These are phyloP conservation scores for Nidularia sp. DNA, from an alignment of 768 basidiomycete genomes.

Conservation along the genomic window DNA sequence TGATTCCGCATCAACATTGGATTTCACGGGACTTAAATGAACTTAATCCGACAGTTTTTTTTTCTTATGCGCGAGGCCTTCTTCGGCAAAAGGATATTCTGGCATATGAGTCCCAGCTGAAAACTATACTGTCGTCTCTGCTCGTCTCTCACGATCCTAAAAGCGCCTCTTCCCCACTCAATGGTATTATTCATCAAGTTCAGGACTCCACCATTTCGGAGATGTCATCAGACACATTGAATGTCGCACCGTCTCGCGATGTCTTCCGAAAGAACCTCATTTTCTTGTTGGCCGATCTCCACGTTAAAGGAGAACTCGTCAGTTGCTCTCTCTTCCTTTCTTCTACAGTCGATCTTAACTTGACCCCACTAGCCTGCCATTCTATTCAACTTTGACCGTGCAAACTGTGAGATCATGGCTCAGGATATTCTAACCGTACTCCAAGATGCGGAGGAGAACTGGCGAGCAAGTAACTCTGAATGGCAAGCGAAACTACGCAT, in stretches of 20 bases:
- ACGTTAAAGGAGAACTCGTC: slow-evolving; percentile 50
- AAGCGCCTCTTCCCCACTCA: slow-evolving; percentile 24
- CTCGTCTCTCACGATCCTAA: slow-evolving; percentile 29
- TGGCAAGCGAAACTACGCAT: slow-evolving; percentile 48
- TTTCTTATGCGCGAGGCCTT: slow-evolving; percentile 26
- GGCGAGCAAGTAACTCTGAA: slow-evolving; percentile 39
- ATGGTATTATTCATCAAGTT: slow-evolving; percentile 32
- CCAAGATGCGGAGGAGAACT: slow-evolving; percentile 38
- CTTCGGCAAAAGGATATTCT: slow-evolving; percentile 61
- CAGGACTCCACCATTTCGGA: slow-evolving; percentile 26
- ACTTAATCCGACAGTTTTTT: slow-evolving; percentile 43
- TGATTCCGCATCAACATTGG: slow-evolving; percentile 17
- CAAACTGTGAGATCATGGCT: slow-evolving; percentile 54
- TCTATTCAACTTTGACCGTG: slow-evolving; percentile 63
- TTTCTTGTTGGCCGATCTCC: slow-evolving; percentile 52
- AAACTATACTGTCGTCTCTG: slow-evolving; percentile 33
- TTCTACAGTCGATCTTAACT: background rate
- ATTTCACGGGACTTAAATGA: slow-evolving; percentile 15
- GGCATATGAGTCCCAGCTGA: slow-evolving; percentile 51
- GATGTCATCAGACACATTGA: slow-evolving; percentile 7
- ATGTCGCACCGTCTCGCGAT: slow-evolving; percentile 22
- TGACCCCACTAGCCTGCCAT: slow-evolving; percentile 52
- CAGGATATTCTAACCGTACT: slow-evolving; percentile 29
- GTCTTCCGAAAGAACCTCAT: slow-evolving; percentile 42
- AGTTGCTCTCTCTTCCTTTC: slow-evolving; percentile 14